Base-by-base conservation (phyloP, 106 monocot genomes). In the Posidonia australis region DNA sequence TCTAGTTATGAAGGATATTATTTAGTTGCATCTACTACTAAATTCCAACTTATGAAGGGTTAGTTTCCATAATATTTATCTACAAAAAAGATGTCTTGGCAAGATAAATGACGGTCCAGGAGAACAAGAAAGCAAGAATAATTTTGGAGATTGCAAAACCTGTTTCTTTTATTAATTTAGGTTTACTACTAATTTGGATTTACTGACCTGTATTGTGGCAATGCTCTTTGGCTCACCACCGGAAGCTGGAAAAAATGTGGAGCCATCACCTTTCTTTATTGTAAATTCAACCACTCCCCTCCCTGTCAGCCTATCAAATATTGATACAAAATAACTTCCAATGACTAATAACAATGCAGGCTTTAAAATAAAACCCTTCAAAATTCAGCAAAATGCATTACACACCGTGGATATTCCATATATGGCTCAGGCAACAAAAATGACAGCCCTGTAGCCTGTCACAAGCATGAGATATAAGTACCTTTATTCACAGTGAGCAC, bases 401-500 rank as follows among this genome's bases (percentile, higher is more conserved):
- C 44, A 72, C 64, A 94, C 93, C 93, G 89, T 72, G 93, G 93
- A 26, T 89, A 89, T 48, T 75, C 73, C 45, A 76, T 36, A 70
- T 89, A 94, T 48, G 89, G 83, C 62, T 84, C 74, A 32, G 93
- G 93, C 70, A 94, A 81, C 58, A 94, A 72, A 76, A 94, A 94
- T 7, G 93, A 84, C 68, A 94, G 70, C n/a, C 93, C 93, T 72
- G 93, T 89, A 61, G 93, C 93, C 93, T 94, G 84, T 64, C 60
- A 55, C 20, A 55, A 2, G 36, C 36, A 36, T 36, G 36, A 36
- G 7, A 36, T n/a, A n/a, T 36, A 36, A 36, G 36, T 7, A 36
- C 36, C 36, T 36, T 36, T 36, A 36, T 36, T 36, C 7, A 7
- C 2, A 36, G 36, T 36, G 36, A 36, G 7, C 2, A 2, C 2